Conservation (phyloP, 73 alveolate species). For the Paramecium octaurelia region DNA sequence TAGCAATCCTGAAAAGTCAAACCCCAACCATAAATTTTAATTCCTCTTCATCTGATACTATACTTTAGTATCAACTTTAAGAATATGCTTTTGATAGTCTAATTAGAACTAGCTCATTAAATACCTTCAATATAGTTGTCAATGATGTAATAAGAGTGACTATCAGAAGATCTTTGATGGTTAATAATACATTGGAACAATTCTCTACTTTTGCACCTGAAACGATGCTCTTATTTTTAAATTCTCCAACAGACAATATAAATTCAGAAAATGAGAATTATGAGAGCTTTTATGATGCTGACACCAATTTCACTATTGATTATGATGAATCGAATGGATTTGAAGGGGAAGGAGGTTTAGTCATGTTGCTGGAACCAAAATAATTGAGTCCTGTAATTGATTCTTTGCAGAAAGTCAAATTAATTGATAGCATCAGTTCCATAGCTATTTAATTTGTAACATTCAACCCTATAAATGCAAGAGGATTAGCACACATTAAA, state of each 20-base stretch:
- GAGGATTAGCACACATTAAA: conserved; percentile 2
- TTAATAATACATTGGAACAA: not conserved
- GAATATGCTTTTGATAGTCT: conserved; percentile 2
- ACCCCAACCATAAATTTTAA: not conserved
- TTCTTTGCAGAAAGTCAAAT: not conserved
- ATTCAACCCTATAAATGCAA: not conserved
- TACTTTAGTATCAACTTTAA: not conserved
- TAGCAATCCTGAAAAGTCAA: not conserved
- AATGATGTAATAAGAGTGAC: conserved; percentile 21
- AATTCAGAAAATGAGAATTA: conserved; percentile 15
- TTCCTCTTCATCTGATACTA: not conserved
- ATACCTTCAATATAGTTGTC: conserved; percentile 29
- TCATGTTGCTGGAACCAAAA: not conserved
- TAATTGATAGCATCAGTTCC: not conserved
- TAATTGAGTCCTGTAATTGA: not conserved
- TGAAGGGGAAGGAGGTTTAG: conserved; percentile 26
- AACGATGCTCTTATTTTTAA: not conserved
- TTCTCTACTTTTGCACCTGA: not conserved
- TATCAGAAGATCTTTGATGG: not conserved
- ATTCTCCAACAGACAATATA: not conserved
- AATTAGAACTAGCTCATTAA: not conserved
- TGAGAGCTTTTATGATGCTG: not conserved
- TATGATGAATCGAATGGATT: not conserved
- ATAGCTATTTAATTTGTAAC: not conserved
- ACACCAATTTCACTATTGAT: not conserved